A percentile compares a stretch with the other conserved stretches of the same genome.
Evolutionary conservation across 768 basidiomycete species (phyloP).

Genomic region (Melanogaster broomeanus): DNA sequence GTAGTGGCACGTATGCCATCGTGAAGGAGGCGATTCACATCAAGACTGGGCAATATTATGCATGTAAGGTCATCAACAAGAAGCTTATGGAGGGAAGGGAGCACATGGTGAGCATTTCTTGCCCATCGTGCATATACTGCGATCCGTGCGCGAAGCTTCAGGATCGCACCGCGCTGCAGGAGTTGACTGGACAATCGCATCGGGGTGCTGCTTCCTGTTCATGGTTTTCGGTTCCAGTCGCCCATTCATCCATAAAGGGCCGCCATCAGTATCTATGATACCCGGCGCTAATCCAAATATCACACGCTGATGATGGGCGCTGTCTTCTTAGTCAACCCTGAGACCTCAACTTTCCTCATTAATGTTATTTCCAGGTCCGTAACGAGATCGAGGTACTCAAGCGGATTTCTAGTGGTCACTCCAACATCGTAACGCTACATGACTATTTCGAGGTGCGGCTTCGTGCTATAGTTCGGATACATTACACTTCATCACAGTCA

Average conservation of each 20-base stretch:
- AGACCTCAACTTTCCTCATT: slow-evolving; percentile 13
- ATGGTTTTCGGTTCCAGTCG: neutral
- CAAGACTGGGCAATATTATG: slow-evolving; percentile 91
- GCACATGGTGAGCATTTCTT: slow-evolving; percentile 74
- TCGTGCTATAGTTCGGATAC: neutral
- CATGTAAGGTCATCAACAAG: slow-evolving; percentile 99
- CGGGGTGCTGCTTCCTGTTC: slow-evolving; percentile 3
- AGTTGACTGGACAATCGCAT: slow-evolving; percentile 2
- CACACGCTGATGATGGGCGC: neutral
- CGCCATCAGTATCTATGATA: slow-evolving; percentile 8
- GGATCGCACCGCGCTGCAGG: neutral
- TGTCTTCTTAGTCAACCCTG: slow-evolving; percentile 7
- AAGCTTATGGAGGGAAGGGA: slow-evolving; percentile 98
- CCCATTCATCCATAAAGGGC: neutral
- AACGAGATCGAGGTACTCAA: slow-evolving; percentile 98
- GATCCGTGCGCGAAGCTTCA: slow-evolving; percentile 2
- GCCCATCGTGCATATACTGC: slow-evolving; percentile 7
- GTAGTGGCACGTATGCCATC: slow-evolving; percentile 93
- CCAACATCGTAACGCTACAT: slow-evolving; percentile 89
- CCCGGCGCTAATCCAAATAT: slow-evolving; percentile 15
- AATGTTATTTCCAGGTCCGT: slow-evolving; percentile 61
- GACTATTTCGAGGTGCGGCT: slow-evolving; percentile 89
- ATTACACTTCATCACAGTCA: neutral
- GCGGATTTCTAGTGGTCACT: slow-evolving; percentile 85
- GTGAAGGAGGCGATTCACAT: slow-evolving; percentile 96